A percentile compares a stretch with the other conserved stretches of the same genome.
Conservation (phyloP, 345 rosid species). For the Camelina hispida region DNA sequence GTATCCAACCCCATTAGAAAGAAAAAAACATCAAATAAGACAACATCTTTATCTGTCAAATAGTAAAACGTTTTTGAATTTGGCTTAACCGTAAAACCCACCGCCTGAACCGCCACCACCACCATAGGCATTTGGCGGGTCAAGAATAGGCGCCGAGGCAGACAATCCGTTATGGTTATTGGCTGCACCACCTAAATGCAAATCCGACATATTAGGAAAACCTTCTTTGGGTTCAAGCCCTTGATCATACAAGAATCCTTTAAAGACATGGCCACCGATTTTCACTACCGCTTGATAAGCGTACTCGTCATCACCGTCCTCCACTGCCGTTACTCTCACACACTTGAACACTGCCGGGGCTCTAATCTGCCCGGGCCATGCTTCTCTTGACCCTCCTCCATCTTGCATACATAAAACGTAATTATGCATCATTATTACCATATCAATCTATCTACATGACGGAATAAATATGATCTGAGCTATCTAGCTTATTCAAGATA, state of each 20-base stretch:
- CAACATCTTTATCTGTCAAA: constrained; percentile 10
- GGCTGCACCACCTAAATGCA: constrained; percentile 80
- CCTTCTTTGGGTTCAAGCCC: constrained; percentile 75
- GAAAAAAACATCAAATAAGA: constrained; percentile 15
- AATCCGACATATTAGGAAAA: constrained; percentile 78
- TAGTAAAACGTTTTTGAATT: constrained; percentile 44
- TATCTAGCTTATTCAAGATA: background rate
- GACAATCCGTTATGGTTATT: constrained; percentile 59
- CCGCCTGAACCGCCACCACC: constrained; percentile 65
- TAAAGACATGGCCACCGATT: constrained; percentile 89
- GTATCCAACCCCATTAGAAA: constrained; percentile 26
- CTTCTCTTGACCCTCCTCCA: constrained; percentile 66
- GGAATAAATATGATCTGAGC: background rate
- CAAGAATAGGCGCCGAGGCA: constrained; percentile 61
- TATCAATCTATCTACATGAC: background rate
- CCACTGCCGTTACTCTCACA: constrained; percentile 90
- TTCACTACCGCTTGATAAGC: constrained; percentile 92
- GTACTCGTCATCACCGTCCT: constrained; percentile 88
- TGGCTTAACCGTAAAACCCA: constrained; percentile 68
- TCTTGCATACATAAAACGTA: constrained; percentile 28
- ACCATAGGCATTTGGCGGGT: constrained; percentile 66
- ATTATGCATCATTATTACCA: background rate
- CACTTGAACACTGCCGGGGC: constrained; percentile 96
- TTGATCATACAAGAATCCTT: constrained; percentile 90
- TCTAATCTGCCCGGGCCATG: constrained; percentile 78